A percentile compares a stretch with the other conserved stretches of the same genome.
phyloP scores from a whole-genome alignment of 768 basidiomycete species.

The Lentinula sp. region DNA sequence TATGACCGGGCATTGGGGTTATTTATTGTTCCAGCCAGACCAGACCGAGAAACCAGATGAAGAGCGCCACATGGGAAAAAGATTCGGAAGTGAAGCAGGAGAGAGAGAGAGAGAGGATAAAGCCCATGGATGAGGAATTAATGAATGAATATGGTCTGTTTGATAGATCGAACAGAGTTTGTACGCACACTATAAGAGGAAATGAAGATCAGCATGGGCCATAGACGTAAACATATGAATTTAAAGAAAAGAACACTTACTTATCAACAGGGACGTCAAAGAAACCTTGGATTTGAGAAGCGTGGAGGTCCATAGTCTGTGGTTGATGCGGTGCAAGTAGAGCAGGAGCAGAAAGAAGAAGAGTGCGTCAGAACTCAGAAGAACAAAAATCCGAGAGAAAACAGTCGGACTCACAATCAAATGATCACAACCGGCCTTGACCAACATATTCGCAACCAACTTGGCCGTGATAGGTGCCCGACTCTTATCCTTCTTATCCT shows the following conservation, averaged over 20 bases:
- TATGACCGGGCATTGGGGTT: no score
- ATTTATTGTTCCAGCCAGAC: no score
- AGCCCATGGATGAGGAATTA: neutral
- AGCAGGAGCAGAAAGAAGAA: neutral
- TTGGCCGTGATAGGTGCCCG: constrained; percentile 97
- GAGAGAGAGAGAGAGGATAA: no score
- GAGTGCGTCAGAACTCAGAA: neutral
- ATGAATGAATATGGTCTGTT: neutral
- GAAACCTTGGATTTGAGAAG: constrained; percentile 98
- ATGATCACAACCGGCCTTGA: constrained; percentile 90
- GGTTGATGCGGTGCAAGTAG: neutral
- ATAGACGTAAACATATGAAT: neutral
- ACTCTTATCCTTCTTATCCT: constrained; percentile 99
- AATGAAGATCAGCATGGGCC: neutral
- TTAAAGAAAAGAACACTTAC: constrained; percentile 43
- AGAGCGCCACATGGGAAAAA: no score
- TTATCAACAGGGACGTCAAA: constrained; percentile 99
- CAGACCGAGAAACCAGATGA: no score
- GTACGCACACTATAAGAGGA: neutral
- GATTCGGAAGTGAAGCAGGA: no score
- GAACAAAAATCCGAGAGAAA: neutral
- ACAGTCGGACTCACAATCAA: constrained; percentile 67
- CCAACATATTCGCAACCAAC: constrained; percentile 96
- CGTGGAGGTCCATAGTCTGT: constrained; percentile 98
- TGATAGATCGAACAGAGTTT: no score